Base-by-base conservation (phyloP, 805 yeast genomes). In the Candida chilensis region DNA sequence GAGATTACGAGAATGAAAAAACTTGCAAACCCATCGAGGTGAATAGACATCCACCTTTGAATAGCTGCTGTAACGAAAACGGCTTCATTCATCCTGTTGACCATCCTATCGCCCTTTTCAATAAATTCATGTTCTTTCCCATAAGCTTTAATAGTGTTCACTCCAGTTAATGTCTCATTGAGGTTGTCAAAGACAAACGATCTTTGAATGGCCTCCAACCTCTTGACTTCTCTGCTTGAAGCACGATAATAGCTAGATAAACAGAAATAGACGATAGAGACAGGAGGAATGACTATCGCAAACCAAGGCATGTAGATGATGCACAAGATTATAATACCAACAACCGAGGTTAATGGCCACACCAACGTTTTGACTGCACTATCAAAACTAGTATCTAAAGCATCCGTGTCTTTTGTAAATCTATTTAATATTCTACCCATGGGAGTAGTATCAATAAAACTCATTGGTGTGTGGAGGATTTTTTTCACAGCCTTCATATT, bases 341-440 rank as follows among this genome's bases (percentile, higher is more conserved):
- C 48, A 30, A 61, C 59, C 17, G 50, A 43, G 12, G 65, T 64
- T 28, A 57, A 40, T 13, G 67, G 65, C 45, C 57, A 60, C 12
- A 61, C 35, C 33, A 62, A 59, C 34, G 60, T 46, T 32, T 64
- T 45, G 41, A 58, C 41, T 37, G 61, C 66, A 37, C 61, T 67
- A 15, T 67, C 64, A 35, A 61, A 47, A 37, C 58, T 67, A 37
- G 60, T 61, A 39, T 61, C 68, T 37, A 62, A 53, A n/a, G 65
- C 50, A 39, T 61, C 67, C 9, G 67, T 60, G 39, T 62, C 68
- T 35, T 58, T 61, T 12, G 67, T 60, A 39, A 62, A 62, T 37
- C 68, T 47, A 39, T 62, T 61, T 44, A 61, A 52, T 15, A 62
- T 53, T 45, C 68, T 48, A 16, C 68, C 68, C 40, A 61, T 40